Evolutionary conservation across 768 basidiomycete genomes (phyloP), one percentile per base, ranked within the genome.

Genomic region (Lepiota venenata): DNA sequence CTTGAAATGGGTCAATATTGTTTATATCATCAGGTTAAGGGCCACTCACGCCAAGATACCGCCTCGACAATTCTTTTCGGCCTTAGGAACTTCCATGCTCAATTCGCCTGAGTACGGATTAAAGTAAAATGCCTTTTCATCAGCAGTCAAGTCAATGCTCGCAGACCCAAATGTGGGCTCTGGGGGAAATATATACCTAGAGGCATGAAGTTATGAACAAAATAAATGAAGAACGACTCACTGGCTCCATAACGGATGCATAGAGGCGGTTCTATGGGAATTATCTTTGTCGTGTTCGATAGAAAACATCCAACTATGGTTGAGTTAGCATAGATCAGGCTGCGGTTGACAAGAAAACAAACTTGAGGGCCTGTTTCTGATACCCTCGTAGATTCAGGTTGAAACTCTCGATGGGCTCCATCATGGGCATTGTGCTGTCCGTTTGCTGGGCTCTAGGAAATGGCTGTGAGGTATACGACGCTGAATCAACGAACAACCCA

Each of bases 161-260:
- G 76, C 77, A 9, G 77, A 75, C 14, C 78, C 73, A 14, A 63
- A 50, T 20, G 64, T 66, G 3, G 84, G 84, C 57, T 85, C 80
- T 15, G 73, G 69, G 11, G 88, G 87, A 58, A 93, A 92, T 0
- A 74, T 61, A 64, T 92, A 95, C 74, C 93, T 93, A 50, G 9
- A 47, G 27, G 35, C 25, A 36, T 22, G 48, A 60, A 15, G 62
- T 60, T 59, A 20, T 54, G 39, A 50, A 18, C 29, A 48, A 40
- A 12, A 21, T 10, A 51, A 44, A 8, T 48, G 51, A 53, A 40
- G 16, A 55, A n/a, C 4, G 8, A 71, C 84, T 63, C 65, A 98
- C 93, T 92, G 83, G 73, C 87, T 87, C 95, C 95, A 98, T 7
- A 98, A 69, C 2, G 96, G 96, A 67, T 98, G 93, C 80, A 98